Conservation (phyloP, 352 stramenopile species). For the Stephanocyclus meneghinianus region DNA sequence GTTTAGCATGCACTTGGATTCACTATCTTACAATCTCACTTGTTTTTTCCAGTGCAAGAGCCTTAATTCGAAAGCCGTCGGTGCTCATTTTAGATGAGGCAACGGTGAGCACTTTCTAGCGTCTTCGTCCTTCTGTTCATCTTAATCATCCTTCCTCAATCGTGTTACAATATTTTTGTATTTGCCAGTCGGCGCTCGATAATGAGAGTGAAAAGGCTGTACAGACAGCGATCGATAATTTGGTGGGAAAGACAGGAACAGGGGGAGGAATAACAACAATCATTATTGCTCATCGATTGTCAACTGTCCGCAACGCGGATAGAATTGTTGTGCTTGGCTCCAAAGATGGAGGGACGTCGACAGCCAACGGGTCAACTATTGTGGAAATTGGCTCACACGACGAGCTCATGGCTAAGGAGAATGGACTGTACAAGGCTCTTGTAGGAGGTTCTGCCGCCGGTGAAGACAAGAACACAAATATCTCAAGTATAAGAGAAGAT, state of each 20-base stretch:
- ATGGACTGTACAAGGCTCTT: constrained; percentile 40
- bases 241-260: constrained; percentile 41
- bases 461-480: constrained; percentile 8
- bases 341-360: constrained; percentile 31
- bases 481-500: neutral
- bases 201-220: constrained; percentile 77
- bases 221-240: constrained; percentile 75
- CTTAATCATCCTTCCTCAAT: neutral
- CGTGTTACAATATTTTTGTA: constrained; percentile 55
- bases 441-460: constrained; percentile 6
- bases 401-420: constrained; percentile 14
- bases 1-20: neutral
- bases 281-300: constrained; percentile 88
- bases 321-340: constrained; percentile 84
- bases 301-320: constrained; percentile 81
- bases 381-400: constrained; percentile 89
- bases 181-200: constrained; percentile 56
- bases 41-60: constrained; percentile 66
- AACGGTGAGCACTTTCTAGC: neutral
- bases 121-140: neutral
- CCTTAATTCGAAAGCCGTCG: constrained; percentile 57
- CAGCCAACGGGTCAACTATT: constrained; percentile 78
- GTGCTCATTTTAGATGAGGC: constrained; percentile 16
- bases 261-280: constrained; percentile 80
- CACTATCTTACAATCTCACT: neutral